These are phyloP conservation scores for Teunomyces tritomae DNA, from an alignment of 805 yeast species.

Conservation along the genomic window DNA sequence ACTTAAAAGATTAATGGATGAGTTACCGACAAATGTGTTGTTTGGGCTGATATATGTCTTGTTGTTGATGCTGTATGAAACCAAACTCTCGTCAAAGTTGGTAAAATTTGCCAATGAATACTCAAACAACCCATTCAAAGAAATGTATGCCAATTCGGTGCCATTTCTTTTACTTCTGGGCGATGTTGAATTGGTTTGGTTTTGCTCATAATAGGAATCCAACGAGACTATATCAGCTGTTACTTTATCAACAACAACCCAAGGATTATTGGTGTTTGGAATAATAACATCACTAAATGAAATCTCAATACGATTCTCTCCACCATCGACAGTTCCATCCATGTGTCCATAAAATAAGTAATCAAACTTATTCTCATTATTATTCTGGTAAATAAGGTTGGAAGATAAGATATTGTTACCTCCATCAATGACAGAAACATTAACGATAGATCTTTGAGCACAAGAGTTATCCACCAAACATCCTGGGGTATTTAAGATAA, in stretches of 20 bases:
- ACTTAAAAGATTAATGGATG: constrained; percentile 37
- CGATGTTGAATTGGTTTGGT: constrained; percentile 25
- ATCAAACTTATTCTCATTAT: constrained; percentile 78
- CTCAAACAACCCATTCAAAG: constrained; percentile 79
- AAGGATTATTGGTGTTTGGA: constrained; percentile 24
- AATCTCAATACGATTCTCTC: constrained; percentile 29
- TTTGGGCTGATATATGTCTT: constrained; percentile 24
- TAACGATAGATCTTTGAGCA: constrained; percentile 66
- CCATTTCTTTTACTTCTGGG: constrained; percentile 5
- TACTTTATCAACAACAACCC: constrained; percentile 71
- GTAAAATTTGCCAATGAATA: constrained; percentile 69
- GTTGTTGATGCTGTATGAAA: constrained; percentile 17
- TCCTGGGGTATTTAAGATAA: constrained; percentile 83
- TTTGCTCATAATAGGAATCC: constrained; percentile 35
- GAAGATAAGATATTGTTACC: constrained; percentile 44
- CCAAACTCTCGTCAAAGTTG: constrained; percentile 27
- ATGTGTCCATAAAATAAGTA: constrained; percentile 68
- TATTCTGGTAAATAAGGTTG: constrained; percentile 69
- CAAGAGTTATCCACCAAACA: constrained; percentile 72
- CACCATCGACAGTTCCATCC: constrained; percentile 39
- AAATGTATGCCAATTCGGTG: constrained; percentile 23
- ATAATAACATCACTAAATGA: constrained; percentile 24
- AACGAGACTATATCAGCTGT: constrained; percentile 48
- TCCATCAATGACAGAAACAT: constrained; percentile 61
- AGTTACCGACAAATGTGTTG: constrained; percentile 40